These are phyloP conservation scores for Alternaria rosae DNA, from an alignment of 2,329 filamentous ascomycete genomes.

Conservation along the genomic window DNA sequence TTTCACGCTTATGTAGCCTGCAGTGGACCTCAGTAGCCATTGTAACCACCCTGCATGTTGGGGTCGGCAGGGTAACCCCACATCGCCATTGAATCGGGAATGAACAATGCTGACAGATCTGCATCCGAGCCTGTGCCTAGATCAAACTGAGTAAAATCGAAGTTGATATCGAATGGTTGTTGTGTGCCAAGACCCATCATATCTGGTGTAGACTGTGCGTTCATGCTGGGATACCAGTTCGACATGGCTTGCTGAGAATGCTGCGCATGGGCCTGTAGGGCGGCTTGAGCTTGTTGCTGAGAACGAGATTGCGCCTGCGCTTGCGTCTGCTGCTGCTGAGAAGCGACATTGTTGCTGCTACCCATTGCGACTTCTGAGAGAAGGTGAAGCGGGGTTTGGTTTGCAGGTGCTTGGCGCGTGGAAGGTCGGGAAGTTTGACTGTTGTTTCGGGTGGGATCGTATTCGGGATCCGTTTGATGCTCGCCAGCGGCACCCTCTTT, in stretches of 20 bases:
- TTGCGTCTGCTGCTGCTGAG: slow-evolving; percentile 16
- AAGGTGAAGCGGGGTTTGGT: slow-evolving; percentile 49
- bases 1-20: not conserved
- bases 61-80: slow-evolving; percentile 36
- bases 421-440: slow-evolving; percentile 24
- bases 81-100: slow-evolving; percentile 43
- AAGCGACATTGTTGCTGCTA: slow-evolving; percentile 33
- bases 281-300: slow-evolving; percentile 36
- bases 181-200: slow-evolving; percentile 38
- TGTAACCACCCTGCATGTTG: slow-evolving; percentile 22
- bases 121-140: slow-evolving; percentile 47
- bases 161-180: slow-evolving; percentile 42
- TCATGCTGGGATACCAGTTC: slow-evolving; percentile 40
- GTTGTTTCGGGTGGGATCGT: slow-evolving; percentile 27
- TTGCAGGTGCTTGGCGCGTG: slow-evolving; percentile 37
- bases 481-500: slow-evolving; percentile 51
- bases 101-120: slow-evolving; percentile 46
- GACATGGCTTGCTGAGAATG: slow-evolving; percentile 28
- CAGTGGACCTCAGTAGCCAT: slow-evolving; percentile 4
- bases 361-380: slow-evolving; percentile 52
- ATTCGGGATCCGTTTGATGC: slow-evolving; percentile 34
- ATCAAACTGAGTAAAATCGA: slow-evolving; percentile 49
- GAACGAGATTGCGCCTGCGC: slow-evolving; percentile 23
- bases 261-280: slow-evolving; percentile 35
- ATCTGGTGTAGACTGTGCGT: slow-evolving; percentile 28